Evolutionary conservation across 345 rosid genomes (phyloP), one percentile per base, ranked within the genome.

Genomic region (Hypericum perforatum): DNA sequence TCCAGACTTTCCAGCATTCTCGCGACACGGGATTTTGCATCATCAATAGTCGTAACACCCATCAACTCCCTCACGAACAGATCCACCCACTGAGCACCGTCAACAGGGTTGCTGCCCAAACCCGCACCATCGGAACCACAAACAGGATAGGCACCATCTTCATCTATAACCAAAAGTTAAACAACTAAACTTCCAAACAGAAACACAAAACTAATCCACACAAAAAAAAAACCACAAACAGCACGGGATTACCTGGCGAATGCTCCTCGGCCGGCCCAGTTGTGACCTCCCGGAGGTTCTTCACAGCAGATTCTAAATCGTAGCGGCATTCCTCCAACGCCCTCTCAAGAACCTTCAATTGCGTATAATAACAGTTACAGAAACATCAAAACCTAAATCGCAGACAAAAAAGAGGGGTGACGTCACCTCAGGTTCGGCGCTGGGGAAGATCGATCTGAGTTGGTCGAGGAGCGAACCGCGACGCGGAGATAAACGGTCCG

Each of bases 81-180:
- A 38, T 87, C 79, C 67, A 90, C 91, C 97, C 95, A 86, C 47
- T 75, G 79, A 38, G 85, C 78, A 64, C 85, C 95, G 56, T 69
- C 63, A 6, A 49, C 62, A 13, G 87, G 82, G 56, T 68, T 59
- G 56, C 68, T 68, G 56, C 51, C 32, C 32, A 22, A 22, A 22
- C 32, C 32, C 32, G 32, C 32, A 22, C 32, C 32, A 1, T 22
- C 58, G 3, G 62, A 49, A 16, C 65, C 59, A 4, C 58, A 14
- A 32, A 68, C 51, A 49, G 49, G 58, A 13, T 51, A 56, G 61
- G 53, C 62, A 58, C 53, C 70, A 52, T 61, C 59, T 47, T 13
- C 32, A 22, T 22, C 32, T 22, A 22, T 22, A 22, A 22, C 32
- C 32, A 4, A 1, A 22, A 22, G 32, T 4, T 1, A 22, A 22